Conservation (phyloP, 116 monocot genomes). For the Cymodocea nodosa region DNA sequence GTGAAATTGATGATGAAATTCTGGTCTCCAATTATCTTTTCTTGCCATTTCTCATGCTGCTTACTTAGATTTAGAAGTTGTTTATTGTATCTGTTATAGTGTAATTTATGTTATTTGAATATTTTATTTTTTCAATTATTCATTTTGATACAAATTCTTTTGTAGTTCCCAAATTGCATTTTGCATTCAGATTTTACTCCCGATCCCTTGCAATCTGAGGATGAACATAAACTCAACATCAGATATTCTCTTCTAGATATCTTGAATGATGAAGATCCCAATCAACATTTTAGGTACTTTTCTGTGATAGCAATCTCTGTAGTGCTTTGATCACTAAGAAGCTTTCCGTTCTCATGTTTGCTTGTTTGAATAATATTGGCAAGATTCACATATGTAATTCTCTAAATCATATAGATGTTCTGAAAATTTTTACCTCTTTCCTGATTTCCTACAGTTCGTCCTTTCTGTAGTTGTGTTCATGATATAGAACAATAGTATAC, state of each 20-base stretch:
- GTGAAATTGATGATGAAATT: constrained; percentile 45
- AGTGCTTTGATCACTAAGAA: not conserved
- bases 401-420: not conserved
- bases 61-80: not conserved
- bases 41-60: not conserved
- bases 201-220: constrained; percentile 24
- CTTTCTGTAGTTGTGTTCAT: no score
- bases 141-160: constrained; percentile 6
- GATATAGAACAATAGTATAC: no score
- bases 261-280: constrained; percentile 41
- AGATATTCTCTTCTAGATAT: constrained; percentile 40
- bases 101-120: constrained; percentile 1
- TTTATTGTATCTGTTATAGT: not conserved
- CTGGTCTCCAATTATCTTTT: constrained; percentile 31
- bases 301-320: not conserved
- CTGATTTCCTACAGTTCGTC: no score
- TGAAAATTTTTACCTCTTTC: not conserved
- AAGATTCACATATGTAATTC: no score
- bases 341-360: no score
- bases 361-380: no score
- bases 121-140: not conserved
- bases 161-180: constrained; percentile 51
- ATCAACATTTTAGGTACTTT: constrained; percentile 42
- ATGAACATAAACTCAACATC: constrained; percentile 41
- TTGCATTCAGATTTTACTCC: constrained; percentile 23